phyloP scores from a whole-genome alignment of 140 eudicot genomes.

The Cichorium intybus region DNA sequence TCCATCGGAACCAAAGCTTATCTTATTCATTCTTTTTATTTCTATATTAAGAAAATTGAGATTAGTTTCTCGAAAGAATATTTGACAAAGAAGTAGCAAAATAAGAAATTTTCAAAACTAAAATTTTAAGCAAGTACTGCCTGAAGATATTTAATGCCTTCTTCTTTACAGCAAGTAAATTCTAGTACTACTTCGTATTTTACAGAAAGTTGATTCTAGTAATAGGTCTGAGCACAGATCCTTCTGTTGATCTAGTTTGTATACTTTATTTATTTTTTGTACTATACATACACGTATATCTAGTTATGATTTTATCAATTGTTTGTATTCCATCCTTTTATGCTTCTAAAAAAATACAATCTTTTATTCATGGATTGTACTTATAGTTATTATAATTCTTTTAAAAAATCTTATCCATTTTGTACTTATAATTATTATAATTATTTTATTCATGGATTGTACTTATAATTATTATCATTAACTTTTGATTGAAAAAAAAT shows the following conservation, averaged over 20 bases:
- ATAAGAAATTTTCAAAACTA: too few species aligned
- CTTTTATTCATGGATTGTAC: too few species aligned
- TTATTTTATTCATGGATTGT: too few species aligned
- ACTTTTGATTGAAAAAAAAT: too few species aligned
- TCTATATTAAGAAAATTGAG: not conserved
- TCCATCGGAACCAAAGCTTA: not conserved
- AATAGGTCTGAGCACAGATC: conserved; percentile 18
- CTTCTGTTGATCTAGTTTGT: conserved; percentile 24
- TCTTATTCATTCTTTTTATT: not conserved
- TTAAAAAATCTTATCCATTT: too few species aligned
- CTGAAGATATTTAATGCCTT: not conserved
- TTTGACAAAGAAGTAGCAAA: not conserved
- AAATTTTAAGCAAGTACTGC: not conserved
- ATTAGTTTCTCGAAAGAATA: not conserved
- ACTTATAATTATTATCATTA: too few species aligned
- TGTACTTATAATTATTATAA: too few species aligned
- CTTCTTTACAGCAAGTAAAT: conserved; percentile 10
- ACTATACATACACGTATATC: not conserved
- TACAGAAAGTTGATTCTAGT: conserved; percentile 23
- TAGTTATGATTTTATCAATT: not conserved
- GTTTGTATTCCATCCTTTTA: too few species aligned
- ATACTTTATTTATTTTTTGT: conserved; percentile 5
- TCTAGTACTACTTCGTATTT: conserved; percentile 7
- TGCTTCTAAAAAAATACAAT: not conserved
- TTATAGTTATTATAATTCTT: too few species aligned